Percentiles rank a stretch among this genome's conserved stretches.
phyloP scores from a whole-genome alignment of 2,329 filamentous ascomycete species.

The Cyphellophora europaea region DNA sequence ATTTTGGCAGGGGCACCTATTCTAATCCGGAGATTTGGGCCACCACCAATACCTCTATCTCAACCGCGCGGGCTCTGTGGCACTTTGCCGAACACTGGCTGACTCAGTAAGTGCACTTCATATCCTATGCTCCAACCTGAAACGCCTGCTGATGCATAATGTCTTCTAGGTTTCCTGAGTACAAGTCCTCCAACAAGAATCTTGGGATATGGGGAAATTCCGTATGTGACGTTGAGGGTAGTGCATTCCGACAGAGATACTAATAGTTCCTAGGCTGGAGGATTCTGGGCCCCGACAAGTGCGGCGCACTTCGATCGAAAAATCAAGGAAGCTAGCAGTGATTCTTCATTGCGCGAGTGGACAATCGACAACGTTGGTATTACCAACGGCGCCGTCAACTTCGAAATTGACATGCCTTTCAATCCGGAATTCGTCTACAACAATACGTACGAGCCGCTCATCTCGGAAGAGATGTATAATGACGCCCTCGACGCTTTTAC shows the following conservation, averaged over 20 bases:
- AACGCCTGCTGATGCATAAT: no score
- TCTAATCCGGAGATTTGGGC: slow-evolving; percentile 32
- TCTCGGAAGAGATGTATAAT: slow-evolving; percentile 39
- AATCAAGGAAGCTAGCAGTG: no score
- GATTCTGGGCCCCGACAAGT: no score
- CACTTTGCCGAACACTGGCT: slow-evolving; percentile 47
- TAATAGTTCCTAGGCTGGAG: no score
- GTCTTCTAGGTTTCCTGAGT: slow-evolving; percentile 54
- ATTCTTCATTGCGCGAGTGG: no score
- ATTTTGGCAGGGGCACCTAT: slow-evolving; percentile 43
- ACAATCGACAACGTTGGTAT: slow-evolving; percentile 45
- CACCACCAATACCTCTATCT: slow-evolving; percentile 25
- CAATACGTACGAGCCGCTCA: slow-evolving; percentile 45
- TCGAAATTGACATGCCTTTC: slow-evolving; percentile 36
- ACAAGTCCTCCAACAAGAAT: slow-evolving; percentile 39
- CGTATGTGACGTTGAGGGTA: no score
- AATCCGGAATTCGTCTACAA: slow-evolving; percentile 46
- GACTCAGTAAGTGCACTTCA: no score
- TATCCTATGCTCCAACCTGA: no score
- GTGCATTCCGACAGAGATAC: no score
- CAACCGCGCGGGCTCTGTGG: slow-evolving; percentile 41
- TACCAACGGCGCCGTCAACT: slow-evolving; percentile 48
- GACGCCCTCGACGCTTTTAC: slow-evolving; percentile 35
- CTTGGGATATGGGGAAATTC: no score
- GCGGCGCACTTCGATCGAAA: no score